Evolutionary conservation across 202 grass and related monocot species (phyloP).

Genomic region (Brachypodium distachyon): DNA sequence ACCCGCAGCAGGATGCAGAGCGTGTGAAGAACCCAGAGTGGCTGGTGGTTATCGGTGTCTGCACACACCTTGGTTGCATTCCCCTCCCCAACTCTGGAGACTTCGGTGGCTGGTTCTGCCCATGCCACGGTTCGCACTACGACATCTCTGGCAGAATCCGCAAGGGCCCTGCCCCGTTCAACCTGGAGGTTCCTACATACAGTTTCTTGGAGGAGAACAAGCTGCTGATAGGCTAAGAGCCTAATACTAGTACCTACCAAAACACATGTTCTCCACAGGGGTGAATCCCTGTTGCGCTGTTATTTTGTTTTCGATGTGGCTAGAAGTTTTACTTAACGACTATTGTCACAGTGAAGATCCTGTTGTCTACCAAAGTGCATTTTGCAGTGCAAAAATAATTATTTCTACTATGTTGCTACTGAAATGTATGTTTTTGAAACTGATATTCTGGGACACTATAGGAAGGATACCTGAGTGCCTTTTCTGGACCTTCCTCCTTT

Average conservation of each 20-base stretch:
- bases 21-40: constrained; percentile 82
- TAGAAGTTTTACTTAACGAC: constrained; percentile 22
- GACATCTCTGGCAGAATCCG: constrained; percentile 82
- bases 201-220: constrained; percentile 82
- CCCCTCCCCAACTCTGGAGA: constrained; percentile 81
- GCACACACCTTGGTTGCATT: constrained; percentile 87
- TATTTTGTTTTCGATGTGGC: constrained; percentile 16
- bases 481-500: neutral
- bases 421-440: constrained; percentile 18
- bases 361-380: constrained; percentile 13
- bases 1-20: constrained; percentile 55
- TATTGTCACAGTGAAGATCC: neutral
- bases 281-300: constrained; percentile 18
- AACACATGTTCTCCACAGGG: constrained; percentile 3
- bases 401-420: constrained; percentile 23
- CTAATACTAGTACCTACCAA: neutral
- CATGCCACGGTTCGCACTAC: constrained; percentile 87
- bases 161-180: constrained; percentile 78
- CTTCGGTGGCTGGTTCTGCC: constrained; percentile 89
- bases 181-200: constrained; percentile 87
- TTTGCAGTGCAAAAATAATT: constrained; percentile 42
- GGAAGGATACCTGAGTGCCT: neutral
- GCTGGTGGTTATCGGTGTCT: constrained; percentile 76
- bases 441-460: neutral
- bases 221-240: constrained; percentile 63